These are phyloP conservation scores for Ophiostoma novo-ulmi DNA, from an alignment of 2,329 filamentous ascomycete genomes.

Conservation along the genomic window DNA sequence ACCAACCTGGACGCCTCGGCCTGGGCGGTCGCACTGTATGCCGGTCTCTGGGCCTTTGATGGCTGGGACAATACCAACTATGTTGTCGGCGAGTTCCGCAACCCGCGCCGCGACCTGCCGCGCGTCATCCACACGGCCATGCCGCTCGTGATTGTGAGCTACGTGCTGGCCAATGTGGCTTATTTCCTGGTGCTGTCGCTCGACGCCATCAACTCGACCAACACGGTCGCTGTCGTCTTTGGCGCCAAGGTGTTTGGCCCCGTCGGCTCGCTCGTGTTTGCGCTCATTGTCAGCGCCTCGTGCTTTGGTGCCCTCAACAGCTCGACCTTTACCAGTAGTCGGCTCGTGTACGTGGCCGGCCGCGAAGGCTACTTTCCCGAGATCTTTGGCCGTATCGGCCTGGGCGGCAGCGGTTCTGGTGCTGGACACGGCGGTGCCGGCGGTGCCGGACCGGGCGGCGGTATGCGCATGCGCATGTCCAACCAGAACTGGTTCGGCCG, in stretches of 20 bases:
- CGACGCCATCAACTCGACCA: constrained; percentile 73
- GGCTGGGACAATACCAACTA: constrained; percentile 99
- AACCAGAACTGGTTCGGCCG: constrained; percentile 57
- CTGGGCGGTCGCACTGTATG: constrained; percentile 93
- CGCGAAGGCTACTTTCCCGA: constrained; percentile 90
- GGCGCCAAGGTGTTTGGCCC: constrained; percentile 85
- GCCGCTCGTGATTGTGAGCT: constrained; percentile 84
- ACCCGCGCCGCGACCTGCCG: constrained; percentile 82
- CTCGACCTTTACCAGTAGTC: constrained; percentile 85
- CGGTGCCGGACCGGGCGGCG: constrained; percentile 15
- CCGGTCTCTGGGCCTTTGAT: constrained; percentile 95
- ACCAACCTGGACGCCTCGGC: constrained; percentile 74
- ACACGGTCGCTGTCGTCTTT: constrained; percentile 95
- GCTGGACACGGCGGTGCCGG: not conserved
- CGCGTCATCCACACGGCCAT: constrained; percentile 95
- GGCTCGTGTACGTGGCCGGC: constrained; percentile 86
- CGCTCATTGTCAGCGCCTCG: constrained; percentile 81
- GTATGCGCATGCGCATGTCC: constrained; percentile 28
- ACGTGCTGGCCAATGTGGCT: constrained; percentile 83
- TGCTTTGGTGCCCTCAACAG: constrained; percentile 95
- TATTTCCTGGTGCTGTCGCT: constrained; percentile 92
- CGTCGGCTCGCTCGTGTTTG: constrained; percentile 74
- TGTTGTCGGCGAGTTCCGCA: constrained; percentile 93
- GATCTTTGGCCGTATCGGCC: constrained; percentile 76
- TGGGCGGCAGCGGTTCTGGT: constrained; percentile 43